These are phyloP conservation scores for Typha latifolia DNA, from an alignment of 176 grass and related monocot genomes.

Conservation along the genomic window DNA sequence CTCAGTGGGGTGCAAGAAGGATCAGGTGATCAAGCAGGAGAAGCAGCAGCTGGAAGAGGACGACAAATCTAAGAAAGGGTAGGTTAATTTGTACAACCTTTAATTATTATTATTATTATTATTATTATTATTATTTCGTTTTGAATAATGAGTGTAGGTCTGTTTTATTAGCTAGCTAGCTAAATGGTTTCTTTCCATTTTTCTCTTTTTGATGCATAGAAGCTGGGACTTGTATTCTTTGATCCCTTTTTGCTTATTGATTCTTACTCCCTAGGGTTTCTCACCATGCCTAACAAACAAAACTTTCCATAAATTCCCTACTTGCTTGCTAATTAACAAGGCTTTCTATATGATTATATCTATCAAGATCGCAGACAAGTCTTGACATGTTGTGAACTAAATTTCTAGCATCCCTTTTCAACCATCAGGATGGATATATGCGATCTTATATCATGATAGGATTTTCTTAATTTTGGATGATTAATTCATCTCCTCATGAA, in stretches of 20 bases:
- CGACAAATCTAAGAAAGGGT: constrained; percentile 78
- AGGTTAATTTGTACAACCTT: constrained; percentile 16
- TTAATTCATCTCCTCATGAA: neutral
- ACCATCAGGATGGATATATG: too few species aligned
- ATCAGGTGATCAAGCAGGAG: constrained; percentile 34
- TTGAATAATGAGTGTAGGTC: neutral
- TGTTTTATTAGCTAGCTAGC: neutral
- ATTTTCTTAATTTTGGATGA: too few species aligned
- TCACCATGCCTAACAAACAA: constrained; percentile 22
- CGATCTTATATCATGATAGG: too few species aligned
- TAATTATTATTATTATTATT: constrained; percentile 5
- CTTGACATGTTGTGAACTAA: too few species aligned
- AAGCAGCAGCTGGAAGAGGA: constrained; percentile 29
- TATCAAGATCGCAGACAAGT: too few species aligned
- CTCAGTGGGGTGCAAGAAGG: constrained; percentile 27
- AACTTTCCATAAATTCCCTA: neutral
- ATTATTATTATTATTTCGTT: neutral
- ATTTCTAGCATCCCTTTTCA: too few species aligned
- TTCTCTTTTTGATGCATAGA: constrained; percentile 10
- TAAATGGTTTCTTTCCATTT: neutral
- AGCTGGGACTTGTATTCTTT: neutral
- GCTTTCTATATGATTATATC: constrained; percentile 6
- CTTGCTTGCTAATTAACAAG: neutral
- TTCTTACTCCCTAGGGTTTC: constrained; percentile 18
- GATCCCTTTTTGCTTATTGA: constrained; percentile 2